phyloP scores from a whole-genome alignment of 2,329 filamentous ascomycete genomes.

The Aspergillus fischeri region DNA sequence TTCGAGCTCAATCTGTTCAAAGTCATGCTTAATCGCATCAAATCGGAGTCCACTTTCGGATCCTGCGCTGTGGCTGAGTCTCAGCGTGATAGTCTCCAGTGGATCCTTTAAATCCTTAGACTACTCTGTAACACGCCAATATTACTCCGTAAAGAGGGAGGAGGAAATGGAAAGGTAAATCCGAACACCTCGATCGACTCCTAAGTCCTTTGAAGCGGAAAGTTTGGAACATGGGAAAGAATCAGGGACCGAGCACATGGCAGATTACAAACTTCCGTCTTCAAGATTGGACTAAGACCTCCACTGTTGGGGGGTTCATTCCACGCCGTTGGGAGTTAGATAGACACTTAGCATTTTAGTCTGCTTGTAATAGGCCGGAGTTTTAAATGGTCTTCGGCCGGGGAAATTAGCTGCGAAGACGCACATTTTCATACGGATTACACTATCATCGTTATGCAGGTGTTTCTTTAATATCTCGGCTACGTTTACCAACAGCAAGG shows the following conservation, averaged over 20 bases:
- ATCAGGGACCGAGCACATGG: background rate
- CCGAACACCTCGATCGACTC: background rate
- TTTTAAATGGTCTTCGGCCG: background rate
- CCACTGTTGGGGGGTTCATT: conserved; percentile 18
- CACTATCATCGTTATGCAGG: background rate
- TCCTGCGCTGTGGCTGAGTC: background rate
- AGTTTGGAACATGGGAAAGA: background rate
- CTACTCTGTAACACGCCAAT: background rate
- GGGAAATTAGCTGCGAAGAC: background rate
- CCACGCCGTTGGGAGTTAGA: conserved; percentile 15
- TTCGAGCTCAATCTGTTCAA: background rate
- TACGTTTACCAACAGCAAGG: background rate
- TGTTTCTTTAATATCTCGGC: background rate
- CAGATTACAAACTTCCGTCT: background rate
- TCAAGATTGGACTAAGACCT: background rate
- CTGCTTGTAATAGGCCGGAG: background rate
- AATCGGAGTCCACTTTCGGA: background rate
- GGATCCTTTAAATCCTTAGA: background rate
- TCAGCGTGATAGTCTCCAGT: background rate
- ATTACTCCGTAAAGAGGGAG: background rate
- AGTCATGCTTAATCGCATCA: background rate
- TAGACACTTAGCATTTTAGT: background rate
- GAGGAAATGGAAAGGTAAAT: background rate
- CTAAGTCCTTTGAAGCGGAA: background rate
- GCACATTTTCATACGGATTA: background rate